Base-by-base conservation (phyloP, 2,329 filamentous ascomycete genomes). In the Aspergillus sp. region DNA sequence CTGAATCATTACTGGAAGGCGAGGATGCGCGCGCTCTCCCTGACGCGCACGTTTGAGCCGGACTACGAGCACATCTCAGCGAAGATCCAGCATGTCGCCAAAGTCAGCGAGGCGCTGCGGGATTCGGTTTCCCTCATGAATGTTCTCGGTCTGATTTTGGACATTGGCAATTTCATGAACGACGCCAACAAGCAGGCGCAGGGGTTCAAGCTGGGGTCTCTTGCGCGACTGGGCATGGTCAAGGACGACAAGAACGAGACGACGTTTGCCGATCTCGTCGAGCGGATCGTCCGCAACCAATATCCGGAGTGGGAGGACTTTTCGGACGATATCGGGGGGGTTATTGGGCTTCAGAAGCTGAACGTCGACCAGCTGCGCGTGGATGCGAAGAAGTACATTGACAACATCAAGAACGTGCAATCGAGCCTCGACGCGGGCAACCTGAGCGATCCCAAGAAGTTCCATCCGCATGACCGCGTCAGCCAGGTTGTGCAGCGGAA, bases 101-200 rank as follows among this genome's bases (percentile, higher is more conserved):
- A 68, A 17, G 86, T 94, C 6, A 89, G 88, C 4, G 89, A 96
- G 63, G 83, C 86, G 7, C 67, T 98, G 34, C 77, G 89, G 29
- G 86, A 93, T 54, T 95, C 88, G 1, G 86, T 93, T 15, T 82
- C 86, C 15, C 66, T 98, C 49, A 94, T 96, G 80, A 95, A 93
- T 45, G 86, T 98, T 29, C 75, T 98, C 35, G 88, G 89, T 37
- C 72, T 96, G 41, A 98, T 98, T 60, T 69, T 98, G 49, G 89
- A 95, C 59, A 94, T 98, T 53, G 91, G 91, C 60, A 98, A 98
- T 62, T 98, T 94, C 71, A 98, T 98, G 91, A 98, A 98, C 68
- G 91, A 96, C 56, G 82, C 88, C 34, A 96, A 95, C 66, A 98
- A 98, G 67, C 91, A 96, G 64, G 91, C 91, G 3, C 84, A 82